Conservation (phyloP, 2,329 filamentous ascomycete species). For the Colletotrichum tabaci region DNA sequence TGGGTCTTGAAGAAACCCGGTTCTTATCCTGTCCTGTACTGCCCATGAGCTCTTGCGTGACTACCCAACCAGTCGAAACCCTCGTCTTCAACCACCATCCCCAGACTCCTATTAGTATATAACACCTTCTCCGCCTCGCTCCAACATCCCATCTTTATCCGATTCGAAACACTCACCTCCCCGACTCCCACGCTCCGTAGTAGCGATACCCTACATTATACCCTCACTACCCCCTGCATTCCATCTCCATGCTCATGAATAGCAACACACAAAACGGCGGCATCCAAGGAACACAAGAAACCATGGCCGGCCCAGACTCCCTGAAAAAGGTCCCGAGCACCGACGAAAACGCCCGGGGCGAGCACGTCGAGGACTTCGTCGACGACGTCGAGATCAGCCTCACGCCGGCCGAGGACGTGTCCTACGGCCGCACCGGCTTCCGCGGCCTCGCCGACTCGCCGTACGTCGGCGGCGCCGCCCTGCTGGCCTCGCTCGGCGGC, state of each 20-base stretch:
- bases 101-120: conserved; percentile 18
- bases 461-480: conserved; percentile 47
- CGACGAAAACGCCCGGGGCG: conserved; percentile 20
- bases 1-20: conserved; percentile 32
- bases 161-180: conserved; percentile 19
- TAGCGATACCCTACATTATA: neutral
- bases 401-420: conserved; percentile 35
- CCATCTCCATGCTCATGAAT: neutral
- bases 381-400: conserved; percentile 32
- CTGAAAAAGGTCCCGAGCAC: conserved; percentile 30
- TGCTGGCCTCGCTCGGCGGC: conserved; percentile 57
- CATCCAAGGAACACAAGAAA: neutral
- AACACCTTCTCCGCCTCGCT: conserved; percentile 10
- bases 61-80: neutral
- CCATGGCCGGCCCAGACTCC: conserved; percentile 17
- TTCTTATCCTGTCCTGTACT: conserved; percentile 11
- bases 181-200: neutral
- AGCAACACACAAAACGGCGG: conserved; percentile 13
- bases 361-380: conserved; percentile 37
- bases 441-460: conserved; percentile 36
- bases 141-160: conserved; percentile 16
- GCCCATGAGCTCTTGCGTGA: neutral
- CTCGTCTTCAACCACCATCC: conserved; percentile 18
- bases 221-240: neutral
- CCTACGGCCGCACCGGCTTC: conserved; percentile 37